Base-by-base conservation (phyloP, 805 yeast genomes). In the Candida berthetii region DNA sequence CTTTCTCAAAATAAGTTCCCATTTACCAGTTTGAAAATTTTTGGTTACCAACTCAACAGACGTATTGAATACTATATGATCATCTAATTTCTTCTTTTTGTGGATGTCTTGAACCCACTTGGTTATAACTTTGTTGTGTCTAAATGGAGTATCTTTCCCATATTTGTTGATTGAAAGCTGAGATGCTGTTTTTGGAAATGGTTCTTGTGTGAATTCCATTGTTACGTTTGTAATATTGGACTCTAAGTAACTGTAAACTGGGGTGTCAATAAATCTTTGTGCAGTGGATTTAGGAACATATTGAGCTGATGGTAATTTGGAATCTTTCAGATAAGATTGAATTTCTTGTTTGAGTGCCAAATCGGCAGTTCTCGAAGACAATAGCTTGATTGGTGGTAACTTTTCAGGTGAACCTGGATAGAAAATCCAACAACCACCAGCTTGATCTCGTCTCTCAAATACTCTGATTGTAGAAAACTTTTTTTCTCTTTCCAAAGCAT, bases 381-480 rank as follows among this genome's bases (percentile, higher is more conserved):
- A 35, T 3, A 6, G 2, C 14, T 36, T 24, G 13, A 44, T 17
- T 25, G 19, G 11, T n/a, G 39, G 38, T 3, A 41, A 22, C n/a
- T n/a, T 13, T 10, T 43, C 47, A 13, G 31, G 35, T 8, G 37
- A 22, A 17, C 27, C 38, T 24, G 53, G 52, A 44, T 64, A 67
- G 15, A 51, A 49, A 4, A 52, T 53, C 76, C 76, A 71, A 5
- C 65, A 52, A 2, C 76, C 76, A 5, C 76, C 76, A 15, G 61
- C 54, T 3, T 50, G 44, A 18, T 47, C 46, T 42, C 71, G 54
- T 37, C 72, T 50, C 47, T 71, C 76, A 45, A 64, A 69, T 2
- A 70, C 47, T 2, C 57, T 58, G 31, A 71, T 60, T 8, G 50
- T 50, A 3, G 48, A 54, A 40, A 67, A 60, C 2, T 41, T 45